A percentile compares a stretch with the other conserved stretches of the same genome.
Evolutionary conservation across 2,329 filamentous ascomycete species (phyloP).

Genomic region (Colletotrichum theobromicola): DNA sequence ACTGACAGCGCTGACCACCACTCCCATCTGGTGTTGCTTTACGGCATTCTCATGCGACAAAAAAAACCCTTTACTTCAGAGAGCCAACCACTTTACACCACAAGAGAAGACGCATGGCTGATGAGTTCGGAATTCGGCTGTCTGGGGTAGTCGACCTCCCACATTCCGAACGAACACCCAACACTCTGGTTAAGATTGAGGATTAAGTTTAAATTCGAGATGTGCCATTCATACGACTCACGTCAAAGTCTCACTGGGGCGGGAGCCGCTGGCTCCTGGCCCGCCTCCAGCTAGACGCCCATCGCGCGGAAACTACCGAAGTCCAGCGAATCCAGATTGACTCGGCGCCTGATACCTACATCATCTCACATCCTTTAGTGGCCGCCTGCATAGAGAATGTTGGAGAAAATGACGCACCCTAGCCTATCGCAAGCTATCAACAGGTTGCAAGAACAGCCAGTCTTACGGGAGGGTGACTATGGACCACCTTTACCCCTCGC

Average conservation of each 20-base stretch:
- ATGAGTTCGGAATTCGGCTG: not conserved
- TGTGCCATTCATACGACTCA: not conserved
- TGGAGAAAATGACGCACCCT: constrained; percentile 10
- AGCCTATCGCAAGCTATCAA: constrained; percentile 15
- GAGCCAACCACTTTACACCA: not conserved
- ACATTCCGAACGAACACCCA: not conserved
- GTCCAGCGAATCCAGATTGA: not conserved
- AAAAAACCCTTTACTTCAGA: not conserved
- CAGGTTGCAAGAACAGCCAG: not conserved
- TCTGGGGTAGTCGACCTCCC: not conserved
- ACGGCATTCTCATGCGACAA: not conserved
- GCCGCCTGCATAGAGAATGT: not conserved
- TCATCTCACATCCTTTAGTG: constrained; percentile 5
- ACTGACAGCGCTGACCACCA: not conserved
- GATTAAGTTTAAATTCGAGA: not conserved
- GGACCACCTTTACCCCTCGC: not conserved
- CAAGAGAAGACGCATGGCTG: not conserved
- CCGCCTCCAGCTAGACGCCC: not conserved
- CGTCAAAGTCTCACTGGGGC: not conserved
- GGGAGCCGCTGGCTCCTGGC: not conserved
- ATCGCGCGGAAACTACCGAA: not conserved
- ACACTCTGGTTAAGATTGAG: not conserved
- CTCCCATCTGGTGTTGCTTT: not conserved
- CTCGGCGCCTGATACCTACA: not conserved
- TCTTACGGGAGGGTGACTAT: not conserved